Evolutionary conservation across 257 asterid species (phyloP), one percentile per base, ranked within the genome.

Genomic region (Phtheirospermum japonicum): DNA sequence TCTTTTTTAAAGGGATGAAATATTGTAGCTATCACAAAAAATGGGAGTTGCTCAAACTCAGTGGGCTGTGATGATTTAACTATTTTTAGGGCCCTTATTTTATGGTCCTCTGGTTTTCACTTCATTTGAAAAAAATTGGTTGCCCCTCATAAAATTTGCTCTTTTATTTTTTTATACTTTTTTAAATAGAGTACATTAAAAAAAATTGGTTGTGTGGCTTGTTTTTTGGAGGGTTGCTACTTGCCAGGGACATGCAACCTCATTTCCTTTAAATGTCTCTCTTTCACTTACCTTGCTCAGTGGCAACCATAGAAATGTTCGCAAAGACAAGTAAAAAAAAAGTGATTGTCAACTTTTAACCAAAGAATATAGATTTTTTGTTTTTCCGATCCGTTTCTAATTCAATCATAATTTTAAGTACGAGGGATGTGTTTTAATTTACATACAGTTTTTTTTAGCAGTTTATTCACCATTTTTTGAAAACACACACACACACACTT

Each of bases 101-200:
- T 26, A 26, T 54, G 49, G 49, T 33, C 49, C 65, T 36, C 8
- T 55, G 60, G 23, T 51, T 48, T 48, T 48, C 5, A 14, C 13
- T 45, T 5, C 7, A 45, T 45, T 51, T 20, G 26, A 36, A 31
- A 16, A 48, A 33, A 58, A 11, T 31, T 45, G n/a, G 40, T 6
- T 59, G 68, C 57, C 71, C 33, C 72, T 52, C 63, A 32, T 59
- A n/a, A n/a, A n/a, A n/a, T n/a, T n/a, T n/a, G n/a, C n/a, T n/a
- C n/a, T n/a, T 5, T 6, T 5, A 17, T 42, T 14, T 14, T 59
- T 53, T 59, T 11, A n/a, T 33, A 16, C 45, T 37, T 13, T n/a
- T 30, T 18, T 40, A 52, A 48, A 63, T 9, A 50, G 36, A 49
- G 68, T 63, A 17, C 33, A 50, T 51, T 14, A 23, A 34, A 23